Percentiles rank a stretch among this genome's conserved stretches.
These are phyloP conservation scores for Myriangium duriaei DNA, from an alignment of 2,329 filamentous ascomycete genomes.

Conservation along the genomic window DNA sequence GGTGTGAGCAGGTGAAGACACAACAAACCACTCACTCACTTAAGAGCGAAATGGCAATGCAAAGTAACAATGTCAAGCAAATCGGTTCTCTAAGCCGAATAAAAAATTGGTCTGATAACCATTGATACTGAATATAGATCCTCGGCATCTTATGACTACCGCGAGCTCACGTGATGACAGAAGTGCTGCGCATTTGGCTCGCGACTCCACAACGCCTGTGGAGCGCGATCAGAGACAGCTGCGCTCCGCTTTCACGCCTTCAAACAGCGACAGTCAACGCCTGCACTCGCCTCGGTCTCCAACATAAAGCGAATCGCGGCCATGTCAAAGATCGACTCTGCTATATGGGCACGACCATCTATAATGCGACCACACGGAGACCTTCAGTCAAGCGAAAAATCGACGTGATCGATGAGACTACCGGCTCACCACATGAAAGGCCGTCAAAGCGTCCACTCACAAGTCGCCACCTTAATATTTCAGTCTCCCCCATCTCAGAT, in stretches of 20 bases:
- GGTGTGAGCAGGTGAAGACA: conserved; percentile 1
- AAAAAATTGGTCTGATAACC: too few species aligned
- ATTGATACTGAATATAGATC: too few species aligned
- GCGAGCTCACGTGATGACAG: too few species aligned
- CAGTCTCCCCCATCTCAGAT: not conserved
- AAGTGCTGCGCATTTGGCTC: too few species aligned
- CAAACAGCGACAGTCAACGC: not conserved
- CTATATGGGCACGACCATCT: not conserved
- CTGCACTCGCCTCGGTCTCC: too few species aligned
- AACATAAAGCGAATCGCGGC: not conserved
- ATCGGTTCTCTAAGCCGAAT: too few species aligned
- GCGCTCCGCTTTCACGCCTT: too few species aligned
- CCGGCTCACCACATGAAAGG: not conserved
- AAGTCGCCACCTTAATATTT: not conserved
- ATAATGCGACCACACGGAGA: not conserved
- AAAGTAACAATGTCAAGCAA: too few species aligned
- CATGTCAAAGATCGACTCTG: not conserved
- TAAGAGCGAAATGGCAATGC: not conserved
- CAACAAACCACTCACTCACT: conserved; percentile 1
- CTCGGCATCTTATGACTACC: too few species aligned
- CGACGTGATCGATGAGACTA: not conserved
- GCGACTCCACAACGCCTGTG: too few species aligned
- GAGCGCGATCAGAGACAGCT: too few species aligned
- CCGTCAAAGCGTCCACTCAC: not conserved
- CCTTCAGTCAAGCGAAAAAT: not conserved